These are phyloP conservation scores for Neonectria neomacrospora DNA, from an alignment of 2,329 filamentous ascomycete species.

Conservation along the genomic window DNA sequence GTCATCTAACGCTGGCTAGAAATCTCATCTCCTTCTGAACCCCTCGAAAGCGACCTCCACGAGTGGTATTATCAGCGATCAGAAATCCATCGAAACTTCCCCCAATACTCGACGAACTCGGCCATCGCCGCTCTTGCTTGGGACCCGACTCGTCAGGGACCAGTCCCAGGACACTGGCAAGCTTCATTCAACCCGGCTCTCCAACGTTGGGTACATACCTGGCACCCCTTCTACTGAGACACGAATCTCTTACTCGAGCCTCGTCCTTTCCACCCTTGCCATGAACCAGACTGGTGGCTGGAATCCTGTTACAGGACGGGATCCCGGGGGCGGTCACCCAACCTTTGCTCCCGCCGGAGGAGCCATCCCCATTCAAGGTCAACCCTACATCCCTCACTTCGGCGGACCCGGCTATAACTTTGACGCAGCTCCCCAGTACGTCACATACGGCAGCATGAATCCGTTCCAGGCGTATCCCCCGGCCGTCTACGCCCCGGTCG, in stretches of 20 bases:
- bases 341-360: constrained; percentile 48
- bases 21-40: constrained; percentile 17
- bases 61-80: constrained; percentile 10
- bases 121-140: constrained; percentile 33
- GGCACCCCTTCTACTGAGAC: constrained; percentile 46
- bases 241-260: not conserved
- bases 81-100: constrained; percentile 20
- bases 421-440: constrained; percentile 38
- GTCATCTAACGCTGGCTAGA: constrained; percentile 20
- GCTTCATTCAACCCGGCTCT: constrained; percentile 45
- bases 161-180: constrained; percentile 51
- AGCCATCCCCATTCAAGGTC: constrained; percentile 49
- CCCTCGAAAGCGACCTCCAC: constrained; percentile 4
- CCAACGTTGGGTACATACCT: constrained; percentile 52
- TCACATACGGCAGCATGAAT: constrained; percentile 35
- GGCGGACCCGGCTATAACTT: constrained; percentile 52
- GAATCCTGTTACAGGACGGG: constrained; percentile 55
- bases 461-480: constrained; percentile 3
- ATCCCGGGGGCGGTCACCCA: constrained; percentile 48
- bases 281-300: constrained; percentile 52
- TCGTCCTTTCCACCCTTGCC: not conserved
- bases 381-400: constrained; percentile 52
- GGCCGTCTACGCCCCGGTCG: constrained; percentile 25
- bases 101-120: constrained; percentile 18
- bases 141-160: constrained; percentile 46